Conservation (phyloP, 257 asterid genomes). For the Lavandula angustifolia region DNA sequence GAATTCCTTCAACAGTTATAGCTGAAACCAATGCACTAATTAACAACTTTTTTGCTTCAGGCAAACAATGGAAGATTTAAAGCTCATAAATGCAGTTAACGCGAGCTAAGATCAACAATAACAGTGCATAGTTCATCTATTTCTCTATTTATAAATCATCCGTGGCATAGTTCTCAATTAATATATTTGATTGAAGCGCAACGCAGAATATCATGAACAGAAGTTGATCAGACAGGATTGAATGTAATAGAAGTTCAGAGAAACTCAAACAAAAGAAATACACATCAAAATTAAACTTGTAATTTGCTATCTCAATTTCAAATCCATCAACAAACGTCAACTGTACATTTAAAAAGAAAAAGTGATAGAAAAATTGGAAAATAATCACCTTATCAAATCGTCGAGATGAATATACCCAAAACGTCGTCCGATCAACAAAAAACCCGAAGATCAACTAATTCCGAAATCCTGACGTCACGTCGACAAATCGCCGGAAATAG, state of each 20-base stretch:
- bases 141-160: no score
- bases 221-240: neutral
- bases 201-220: neutral
- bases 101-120: neutral
- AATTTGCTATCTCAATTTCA: slow-evolving; percentile 6
- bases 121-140: neutral
- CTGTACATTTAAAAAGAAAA: no score
- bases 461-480: slow-evolving; percentile 24
- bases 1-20: no score
- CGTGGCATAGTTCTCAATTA: no score
- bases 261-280: neutral
- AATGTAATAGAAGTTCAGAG: neutral
- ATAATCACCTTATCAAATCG: slow-evolving; percentile 27
- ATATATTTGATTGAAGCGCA: neutral
- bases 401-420: slow-evolving; percentile 9
- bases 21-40: no score
- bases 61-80: neutral
- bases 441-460: slow-evolving; percentile 24
- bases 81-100: slow-evolving; percentile 16
- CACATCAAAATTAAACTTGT: neutral
- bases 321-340: slow-evolving; percentile 1
- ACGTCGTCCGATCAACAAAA: slow-evolving; percentile 30
- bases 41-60: no score
- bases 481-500: slow-evolving; percentile 34
- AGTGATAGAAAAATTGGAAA: neutral